Evolutionary conservation across 1,284 basidiomycete genomes (phyloP), one percentile per base, ranked within the genome.

Genomic region (Porphyrellus sp.): DNA sequence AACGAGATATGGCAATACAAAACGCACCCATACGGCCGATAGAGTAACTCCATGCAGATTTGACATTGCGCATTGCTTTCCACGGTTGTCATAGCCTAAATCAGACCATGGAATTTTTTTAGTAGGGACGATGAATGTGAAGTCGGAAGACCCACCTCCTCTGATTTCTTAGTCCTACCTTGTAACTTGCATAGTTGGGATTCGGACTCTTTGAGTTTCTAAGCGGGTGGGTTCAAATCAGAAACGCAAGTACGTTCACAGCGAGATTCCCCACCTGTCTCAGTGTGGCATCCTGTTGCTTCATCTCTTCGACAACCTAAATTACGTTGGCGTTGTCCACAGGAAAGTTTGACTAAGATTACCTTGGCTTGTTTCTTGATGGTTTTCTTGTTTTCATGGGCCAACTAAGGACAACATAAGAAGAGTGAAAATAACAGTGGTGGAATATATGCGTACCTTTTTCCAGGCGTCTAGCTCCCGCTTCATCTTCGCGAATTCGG

Each of bases 11-110:
- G 23, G 24, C 1, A 51, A 37, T 16, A 34, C 8, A 44, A 39
- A 41, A 77, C 84, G 56, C 65, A 89, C 86, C 78, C 78, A 61
- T 78, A 83, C 24, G 86, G 86, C 57, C 78, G 79, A 40, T 74
- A 61, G 8, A 88, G 68, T 15, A 82, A 65, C 20, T 89, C 87
- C 73, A 88, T 83, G 62, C 86, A 89, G 30, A 89, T 86, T 61
- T 87, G 85, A 63, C 86, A 89, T 57, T 81, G 81, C 18, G 86
- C 63, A 35, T 78, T 76, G 27, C 67, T 62, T 67, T 88, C 86
- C 27, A 88, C 75, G 7, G 71, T 72, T 16, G 74, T 64, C 8
- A 86, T 68, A 40, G 81, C 68, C 84, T 86, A 50, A 25, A 20
- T 37, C 34, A 41, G 33, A 25, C 30, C 41, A 18, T 18, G 18